Conservation (phyloP, 345 rosid genomes). For the Odontarrhena argentea region DNA sequence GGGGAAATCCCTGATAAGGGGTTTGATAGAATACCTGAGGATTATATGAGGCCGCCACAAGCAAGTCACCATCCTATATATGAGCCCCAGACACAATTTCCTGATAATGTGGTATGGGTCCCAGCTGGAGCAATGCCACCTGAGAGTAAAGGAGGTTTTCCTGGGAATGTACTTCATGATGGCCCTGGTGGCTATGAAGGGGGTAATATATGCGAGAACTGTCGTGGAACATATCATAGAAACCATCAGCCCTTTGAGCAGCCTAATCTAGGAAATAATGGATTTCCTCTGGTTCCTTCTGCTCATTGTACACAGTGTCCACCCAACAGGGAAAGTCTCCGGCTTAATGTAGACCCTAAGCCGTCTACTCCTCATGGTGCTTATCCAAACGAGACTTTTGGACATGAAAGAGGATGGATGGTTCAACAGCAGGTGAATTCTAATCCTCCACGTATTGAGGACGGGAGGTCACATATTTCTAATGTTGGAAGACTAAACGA, state of each 20-base stretch:
- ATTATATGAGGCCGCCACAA: conserved; percentile 58
- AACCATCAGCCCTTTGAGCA: conserved; percentile 70
- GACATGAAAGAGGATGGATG: conserved; percentile 80
- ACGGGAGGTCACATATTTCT: conserved; percentile 57
- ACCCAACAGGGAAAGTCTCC: conserved; percentile 53
- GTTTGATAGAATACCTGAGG: conserved; percentile 73
- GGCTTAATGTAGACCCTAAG: conserved; percentile 61
- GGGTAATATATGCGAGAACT: conserved; percentile 63
- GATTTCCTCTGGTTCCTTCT: conserved; percentile 49
- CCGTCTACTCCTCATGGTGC: conserved; percentile 46
- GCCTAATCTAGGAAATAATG: conserved; percentile 58
- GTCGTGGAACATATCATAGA: conserved; percentile 57
- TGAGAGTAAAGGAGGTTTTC: conserved; percentile 73
- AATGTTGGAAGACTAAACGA: conserved; percentile 73
- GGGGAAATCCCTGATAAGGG: conserved; percentile 67
- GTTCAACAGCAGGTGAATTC: conserved; percentile 65
- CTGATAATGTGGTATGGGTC: conserved; percentile 75
- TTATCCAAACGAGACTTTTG: conserved; percentile 58
- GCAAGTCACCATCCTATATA: conserved; percentile 53
- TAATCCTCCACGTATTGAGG: conserved; percentile 56
- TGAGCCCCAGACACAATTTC: conserved; percentile 60
- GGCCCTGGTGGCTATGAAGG: conserved; percentile 66
- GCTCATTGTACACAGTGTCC: conserved; percentile 60
- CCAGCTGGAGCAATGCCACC: conserved; percentile 61
- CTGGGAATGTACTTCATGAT: conserved; percentile 62